Conservation (phyloP, 352 stramenopile genomes). For the Chrysophaeum taylorii region DNA sequence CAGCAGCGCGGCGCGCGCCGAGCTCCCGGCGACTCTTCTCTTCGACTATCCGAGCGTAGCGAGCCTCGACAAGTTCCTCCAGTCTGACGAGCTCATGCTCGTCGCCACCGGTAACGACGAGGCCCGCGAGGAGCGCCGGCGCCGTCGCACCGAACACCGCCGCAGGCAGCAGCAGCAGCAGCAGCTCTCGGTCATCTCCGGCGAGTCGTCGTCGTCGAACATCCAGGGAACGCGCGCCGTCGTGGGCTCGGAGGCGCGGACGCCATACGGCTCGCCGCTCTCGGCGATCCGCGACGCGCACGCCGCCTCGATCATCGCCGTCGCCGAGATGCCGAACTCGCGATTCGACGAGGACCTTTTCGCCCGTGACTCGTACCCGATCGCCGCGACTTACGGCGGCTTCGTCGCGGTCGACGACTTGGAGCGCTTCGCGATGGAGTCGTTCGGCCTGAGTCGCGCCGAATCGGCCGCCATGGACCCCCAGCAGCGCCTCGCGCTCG, state of each 20-base stretch:
- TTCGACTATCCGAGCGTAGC: background rate
- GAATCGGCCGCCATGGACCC: background rate
- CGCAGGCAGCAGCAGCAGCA: too few relatives aligned
- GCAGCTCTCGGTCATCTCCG: too few relatives aligned
- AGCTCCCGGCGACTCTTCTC: background rate
- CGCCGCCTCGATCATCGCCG: background rate
- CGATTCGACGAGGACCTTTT: background rate
- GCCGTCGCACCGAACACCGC: too few relatives aligned
- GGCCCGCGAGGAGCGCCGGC: background rate
- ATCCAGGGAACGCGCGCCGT: too few relatives aligned
- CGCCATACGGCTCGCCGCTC: too few relatives aligned
- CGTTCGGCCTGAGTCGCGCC: background rate
- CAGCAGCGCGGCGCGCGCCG: background rate
- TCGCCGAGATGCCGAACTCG: background rate
- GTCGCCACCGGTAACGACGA: background rate
- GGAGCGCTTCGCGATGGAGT: background rate
- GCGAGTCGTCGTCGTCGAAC: too few relatives aligned
- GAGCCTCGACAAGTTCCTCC: background rate
- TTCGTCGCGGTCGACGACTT: too few relatives aligned
- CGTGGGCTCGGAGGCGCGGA: too few relatives aligned
- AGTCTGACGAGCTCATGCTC: background rate
- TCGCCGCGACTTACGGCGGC: too few relatives aligned
- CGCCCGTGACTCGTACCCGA: too few relatives aligned
- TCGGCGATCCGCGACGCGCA: too few relatives aligned
- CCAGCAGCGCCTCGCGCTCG: background rate